Evolutionary conservation across 805 yeast genomes (phyloP).

Genomic region (Hanseniaspora opuntiae): DNA sequence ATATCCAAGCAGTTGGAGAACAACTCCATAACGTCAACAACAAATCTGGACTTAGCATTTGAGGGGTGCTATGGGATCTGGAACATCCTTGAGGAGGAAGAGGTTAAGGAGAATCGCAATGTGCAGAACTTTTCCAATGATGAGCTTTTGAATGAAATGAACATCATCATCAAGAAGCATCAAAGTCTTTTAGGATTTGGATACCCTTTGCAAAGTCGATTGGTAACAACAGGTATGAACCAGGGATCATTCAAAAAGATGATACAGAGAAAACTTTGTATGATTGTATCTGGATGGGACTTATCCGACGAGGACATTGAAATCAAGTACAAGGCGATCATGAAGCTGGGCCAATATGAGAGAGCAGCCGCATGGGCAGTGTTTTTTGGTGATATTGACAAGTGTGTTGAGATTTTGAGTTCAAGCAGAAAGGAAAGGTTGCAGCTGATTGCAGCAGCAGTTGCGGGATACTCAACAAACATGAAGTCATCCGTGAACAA

Average conservation of each 20-base stretch:
- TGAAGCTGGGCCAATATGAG: slow-evolving; percentile 48
- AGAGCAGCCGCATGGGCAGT: slow-evolving; percentile 98
- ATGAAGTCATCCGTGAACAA: slow-evolving; percentile 38
- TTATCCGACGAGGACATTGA: slow-evolving; percentile 65
- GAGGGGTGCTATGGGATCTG: slow-evolving; percentile 84
- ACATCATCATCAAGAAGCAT: slow-evolving; percentile 31
- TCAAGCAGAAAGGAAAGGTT: slow-evolving; percentile 58
- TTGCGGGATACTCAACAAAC: slow-evolving; percentile 66
- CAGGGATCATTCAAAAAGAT: slow-evolving; percentile 25
- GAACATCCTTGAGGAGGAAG: slow-evolving; percentile 46
- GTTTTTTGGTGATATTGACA: slow-evolving; percentile 73
- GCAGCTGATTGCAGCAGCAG: slow-evolving; percentile 78
- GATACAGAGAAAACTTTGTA: slow-evolving; percentile 61
- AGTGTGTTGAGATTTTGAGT: slow-evolving; percentile 68
- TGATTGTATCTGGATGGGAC: slow-evolving; percentile 85
- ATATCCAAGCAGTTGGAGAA: slow-evolving; percentile 53
- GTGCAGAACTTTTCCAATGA: slow-evolving; percentile 4
- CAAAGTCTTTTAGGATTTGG: slow-evolving; percentile 13
- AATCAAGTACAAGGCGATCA: slow-evolving; percentile 44
- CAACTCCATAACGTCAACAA: slow-evolving; percentile 53
- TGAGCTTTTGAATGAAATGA: slow-evolving; percentile 25
- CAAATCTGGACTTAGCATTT: slow-evolving; percentile 65
- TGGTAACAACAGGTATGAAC: not conserved
- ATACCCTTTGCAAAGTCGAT: slow-evolving; percentile 16
- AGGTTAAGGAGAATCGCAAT: slow-evolving; percentile 19